Percentiles rank a stretch among this genome's conserved stretches.
phyloP scores from a whole-genome alignment of 768 basidiomycete species.

The Boletellus ananiceps region DNA sequence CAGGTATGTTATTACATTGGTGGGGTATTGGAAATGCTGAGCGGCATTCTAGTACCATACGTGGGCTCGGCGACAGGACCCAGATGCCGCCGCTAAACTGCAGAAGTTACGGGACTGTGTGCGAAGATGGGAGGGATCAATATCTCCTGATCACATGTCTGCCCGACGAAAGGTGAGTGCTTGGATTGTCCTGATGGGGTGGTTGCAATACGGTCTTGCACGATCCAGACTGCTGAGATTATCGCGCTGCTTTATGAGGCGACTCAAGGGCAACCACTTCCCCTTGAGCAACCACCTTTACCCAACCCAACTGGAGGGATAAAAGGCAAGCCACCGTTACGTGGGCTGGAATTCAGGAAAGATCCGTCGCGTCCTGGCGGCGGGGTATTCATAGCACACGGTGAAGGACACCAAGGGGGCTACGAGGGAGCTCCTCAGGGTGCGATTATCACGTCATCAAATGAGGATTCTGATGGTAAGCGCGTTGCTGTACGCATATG shows the following conservation, averaged over 20 bases:
- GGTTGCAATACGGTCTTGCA: neutral
- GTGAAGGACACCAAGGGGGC: slow-evolving; percentile 41
- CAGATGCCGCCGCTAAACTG: slow-evolving; percentile 67
- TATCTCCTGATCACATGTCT: slow-evolving; percentile 93
- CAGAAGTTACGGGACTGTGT: slow-evolving; percentile 81
- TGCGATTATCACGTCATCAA: slow-evolving; percentile 46
- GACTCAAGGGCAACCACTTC: slow-evolving; percentile 68
- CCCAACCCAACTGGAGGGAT: slow-evolving; percentile 80
- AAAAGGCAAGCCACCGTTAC: slow-evolving; percentile 48
- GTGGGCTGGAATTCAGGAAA: slow-evolving; percentile 64
- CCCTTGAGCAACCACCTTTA: slow-evolving; percentile 52
- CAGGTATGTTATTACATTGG: slow-evolving; percentile 53
- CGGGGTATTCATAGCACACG: slow-evolving; percentile 73
- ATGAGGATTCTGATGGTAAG: slow-evolving; percentile 52
- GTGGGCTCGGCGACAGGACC: slow-evolving; percentile 80
- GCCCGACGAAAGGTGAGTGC: slow-evolving; percentile 76
- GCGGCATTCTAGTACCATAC: slow-evolving; percentile 72
- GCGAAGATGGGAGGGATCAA: slow-evolving; percentile 78
- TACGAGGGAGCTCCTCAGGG: slow-evolving; percentile 53
- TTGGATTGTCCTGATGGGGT: neutral
- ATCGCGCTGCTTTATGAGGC: slow-evolving; percentile 90
- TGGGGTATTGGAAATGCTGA: slow-evolving; percentile 4
- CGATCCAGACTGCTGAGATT: slow-evolving; percentile 78
- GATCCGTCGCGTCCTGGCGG: slow-evolving; percentile 82
- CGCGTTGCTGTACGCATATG: slow-evolving; percentile 11